These are phyloP conservation scores for Tolypocladium amazonense DNA, from an alignment of 2,329 filamentous ascomycete species.

Conservation along the genomic window DNA sequence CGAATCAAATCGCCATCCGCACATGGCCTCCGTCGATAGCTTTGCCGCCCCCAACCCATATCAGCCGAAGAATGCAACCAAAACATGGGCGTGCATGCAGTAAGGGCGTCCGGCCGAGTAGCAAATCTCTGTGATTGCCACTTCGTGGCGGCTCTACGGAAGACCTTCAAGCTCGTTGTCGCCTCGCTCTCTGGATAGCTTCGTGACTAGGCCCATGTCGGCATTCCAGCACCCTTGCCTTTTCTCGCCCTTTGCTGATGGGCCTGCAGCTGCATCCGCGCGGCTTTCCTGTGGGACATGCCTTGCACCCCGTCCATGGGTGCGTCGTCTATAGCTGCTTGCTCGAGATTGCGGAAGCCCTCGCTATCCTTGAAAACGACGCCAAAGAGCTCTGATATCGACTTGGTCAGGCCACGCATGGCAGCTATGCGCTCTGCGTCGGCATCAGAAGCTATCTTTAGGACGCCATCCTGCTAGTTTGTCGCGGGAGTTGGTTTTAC, in stretches of 20 bases:
- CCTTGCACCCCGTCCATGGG: constrained; percentile 14
- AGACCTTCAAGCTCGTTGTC: too few species aligned
- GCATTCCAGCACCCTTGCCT: neutral
- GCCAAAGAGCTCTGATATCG: constrained; percentile 58
- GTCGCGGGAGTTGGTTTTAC: too few species aligned
- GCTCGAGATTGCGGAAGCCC: constrained; percentile 40
- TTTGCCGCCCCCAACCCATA: too few species aligned
- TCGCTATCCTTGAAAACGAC: constrained; percentile 71
- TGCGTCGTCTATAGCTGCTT: constrained; percentile 16
- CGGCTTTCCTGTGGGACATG: constrained; percentile 6
- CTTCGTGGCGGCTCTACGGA: too few species aligned
- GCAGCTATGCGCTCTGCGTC: constrained; percentile 67
- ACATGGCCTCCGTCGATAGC: too few species aligned
- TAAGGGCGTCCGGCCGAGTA: too few species aligned
- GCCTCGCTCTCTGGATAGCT: too few species aligned
- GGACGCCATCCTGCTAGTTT: constrained; percentile 77
- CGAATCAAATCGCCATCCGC: too few species aligned
- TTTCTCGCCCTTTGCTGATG: neutral
- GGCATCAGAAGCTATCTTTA: constrained; percentile 65
- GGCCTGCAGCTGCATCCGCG: neutral
- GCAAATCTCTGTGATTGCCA: too few species aligned
- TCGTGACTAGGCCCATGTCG: neutral
- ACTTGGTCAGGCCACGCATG: constrained; percentile 60
- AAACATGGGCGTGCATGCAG: too few species aligned
- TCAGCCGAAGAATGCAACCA: too few species aligned